These are phyloP conservation scores for Sabuloglossum arenarium DNA, from an alignment of 495 filamentous ascomycete genomes.

Conservation along the genomic window DNA sequence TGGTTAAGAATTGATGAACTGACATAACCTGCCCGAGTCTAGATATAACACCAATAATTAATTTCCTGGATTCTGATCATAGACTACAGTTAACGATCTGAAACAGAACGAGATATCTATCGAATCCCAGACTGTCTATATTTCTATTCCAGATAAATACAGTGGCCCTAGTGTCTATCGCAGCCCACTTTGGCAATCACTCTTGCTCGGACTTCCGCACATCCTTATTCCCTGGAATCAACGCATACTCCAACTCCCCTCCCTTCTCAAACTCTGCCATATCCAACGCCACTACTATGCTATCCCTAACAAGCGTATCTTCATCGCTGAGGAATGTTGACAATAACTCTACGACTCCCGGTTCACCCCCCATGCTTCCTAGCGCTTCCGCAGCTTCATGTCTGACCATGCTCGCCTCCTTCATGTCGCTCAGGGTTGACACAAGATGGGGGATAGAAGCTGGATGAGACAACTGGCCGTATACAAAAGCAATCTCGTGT, in stretches of 20 bases:
- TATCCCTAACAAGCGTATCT: slow-evolving; percentile 85
- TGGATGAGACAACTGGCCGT: slow-evolving; percentile 86
- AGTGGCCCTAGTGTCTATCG: not conserved
- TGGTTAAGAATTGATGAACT: not conserved
- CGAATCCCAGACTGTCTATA: not conserved
- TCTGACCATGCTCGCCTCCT: slow-evolving; percentile 86
- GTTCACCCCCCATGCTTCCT: slow-evolving; percentile 84
- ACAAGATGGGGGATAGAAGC: slow-evolving; percentile 85
- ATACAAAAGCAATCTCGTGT: slow-evolving; percentile 96
- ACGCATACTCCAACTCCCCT: slow-evolving; percentile 72
- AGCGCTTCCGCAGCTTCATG: slow-evolving; percentile 96
- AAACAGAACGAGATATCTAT: not conserved
- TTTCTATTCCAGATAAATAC: not conserved
- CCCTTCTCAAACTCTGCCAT: slow-evolving; percentile 96
- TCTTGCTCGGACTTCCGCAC: not conserved
- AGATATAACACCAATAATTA: slow-evolving; percentile 7
- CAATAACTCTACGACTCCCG: slow-evolving; percentile 73
- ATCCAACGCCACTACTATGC: slow-evolving; percentile 83
- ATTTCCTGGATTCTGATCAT: not conserved
- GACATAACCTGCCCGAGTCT: not conserved
- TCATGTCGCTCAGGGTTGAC: slow-evolving; percentile 49
- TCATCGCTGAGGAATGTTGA: slow-evolving; percentile 71
- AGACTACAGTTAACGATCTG: not conserved
- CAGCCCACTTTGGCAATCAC: too few relatives aligned
- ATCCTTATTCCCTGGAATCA: slow-evolving; percentile 38